Conservation (phyloP, 2,329 filamentous ascomycete genomes). For the Penicillium sp. region DNA sequence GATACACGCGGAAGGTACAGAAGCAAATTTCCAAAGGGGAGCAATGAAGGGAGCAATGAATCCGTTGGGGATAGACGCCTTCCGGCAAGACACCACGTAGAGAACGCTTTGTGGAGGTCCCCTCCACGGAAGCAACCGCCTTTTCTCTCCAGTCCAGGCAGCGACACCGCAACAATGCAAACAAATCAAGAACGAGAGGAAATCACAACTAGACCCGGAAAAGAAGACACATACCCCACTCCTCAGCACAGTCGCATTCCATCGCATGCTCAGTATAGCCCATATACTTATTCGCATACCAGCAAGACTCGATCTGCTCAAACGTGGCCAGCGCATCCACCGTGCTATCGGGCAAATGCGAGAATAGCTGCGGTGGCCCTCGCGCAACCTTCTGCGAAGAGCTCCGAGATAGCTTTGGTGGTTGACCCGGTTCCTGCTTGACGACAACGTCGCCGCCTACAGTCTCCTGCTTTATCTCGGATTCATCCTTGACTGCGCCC, state of each 20-base stretch:
- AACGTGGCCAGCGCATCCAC: slow-evolving; percentile 75
- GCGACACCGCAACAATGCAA: background rate
- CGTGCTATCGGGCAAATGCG: slow-evolving; percentile 77
- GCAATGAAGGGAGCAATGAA: background rate
- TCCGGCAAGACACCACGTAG: background rate
- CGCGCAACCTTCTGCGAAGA: slow-evolving; percentile 69
- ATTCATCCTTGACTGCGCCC: slow-evolving; percentile 9
- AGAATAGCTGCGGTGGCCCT: slow-evolving; percentile 68
- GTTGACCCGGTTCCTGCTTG: slow-evolving; percentile 67
- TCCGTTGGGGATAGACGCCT: background rate
- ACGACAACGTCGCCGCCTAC: slow-evolving; percentile 64
- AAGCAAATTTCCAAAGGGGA: background rate
- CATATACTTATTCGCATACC: slow-evolving; percentile 88
- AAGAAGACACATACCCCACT: slow-evolving; percentile 75
- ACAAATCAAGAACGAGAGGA: background rate
- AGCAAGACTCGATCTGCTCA: slow-evolving; percentile 79
- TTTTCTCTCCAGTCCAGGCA: background rate
- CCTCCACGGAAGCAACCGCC: background rate
- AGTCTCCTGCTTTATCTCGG: slow-evolving; percentile 52
- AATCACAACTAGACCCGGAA: slow-evolving; percentile 27
- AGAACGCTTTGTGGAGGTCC: background rate
- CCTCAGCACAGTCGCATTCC: slow-evolving; percentile 92
- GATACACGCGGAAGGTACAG: background rate
- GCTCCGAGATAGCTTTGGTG: slow-evolving; percentile 73
- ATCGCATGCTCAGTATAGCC: slow-evolving; percentile 89